Percentiles rank a stretch among this genome's conserved stretches.
Conservation (phyloP, 306 rosid species). For the Potentilla sterilis region DNA sequence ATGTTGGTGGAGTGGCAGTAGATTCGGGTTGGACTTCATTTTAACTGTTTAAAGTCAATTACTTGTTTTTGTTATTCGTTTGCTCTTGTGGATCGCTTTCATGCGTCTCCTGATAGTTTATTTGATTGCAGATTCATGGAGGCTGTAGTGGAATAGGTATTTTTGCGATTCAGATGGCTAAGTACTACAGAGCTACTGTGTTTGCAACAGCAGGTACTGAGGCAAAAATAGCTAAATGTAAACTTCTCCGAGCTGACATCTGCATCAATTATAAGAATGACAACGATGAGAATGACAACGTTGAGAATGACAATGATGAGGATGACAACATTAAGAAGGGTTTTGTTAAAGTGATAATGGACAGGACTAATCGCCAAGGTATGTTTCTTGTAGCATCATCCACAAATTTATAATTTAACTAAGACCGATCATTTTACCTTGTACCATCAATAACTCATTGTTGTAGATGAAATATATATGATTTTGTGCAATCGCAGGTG, state of each 20-base stretch:
- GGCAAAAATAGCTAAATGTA: not conserved
- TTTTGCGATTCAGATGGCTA: constrained; percentile 89
- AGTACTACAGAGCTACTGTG: constrained; percentile 59
- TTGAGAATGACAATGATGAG: no score
- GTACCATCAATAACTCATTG: not conserved
- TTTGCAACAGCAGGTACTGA: constrained; percentile 74
- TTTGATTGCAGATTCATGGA: constrained; percentile 50
- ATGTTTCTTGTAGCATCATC: not conserved
- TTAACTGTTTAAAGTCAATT: no score
- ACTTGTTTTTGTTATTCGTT: no score
- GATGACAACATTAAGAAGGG: no score
- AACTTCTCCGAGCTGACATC: not conserved
- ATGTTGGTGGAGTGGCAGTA: no score
- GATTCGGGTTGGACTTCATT: constrained; percentile 7
- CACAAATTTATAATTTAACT: no score
- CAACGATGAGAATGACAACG: no score
- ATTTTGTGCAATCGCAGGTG: not conserved
- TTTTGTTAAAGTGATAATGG: not conserved
- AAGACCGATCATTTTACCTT: not conserved
- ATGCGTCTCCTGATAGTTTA: no score
- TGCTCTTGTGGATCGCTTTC: no score
- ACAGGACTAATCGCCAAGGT: not conserved
- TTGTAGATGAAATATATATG: no score
- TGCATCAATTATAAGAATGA: not conserved
- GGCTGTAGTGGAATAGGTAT: constrained; percentile 95